Conservation (phyloP, 2,329 filamentous ascomycete species). For the Penicillium sp. region DNA sequence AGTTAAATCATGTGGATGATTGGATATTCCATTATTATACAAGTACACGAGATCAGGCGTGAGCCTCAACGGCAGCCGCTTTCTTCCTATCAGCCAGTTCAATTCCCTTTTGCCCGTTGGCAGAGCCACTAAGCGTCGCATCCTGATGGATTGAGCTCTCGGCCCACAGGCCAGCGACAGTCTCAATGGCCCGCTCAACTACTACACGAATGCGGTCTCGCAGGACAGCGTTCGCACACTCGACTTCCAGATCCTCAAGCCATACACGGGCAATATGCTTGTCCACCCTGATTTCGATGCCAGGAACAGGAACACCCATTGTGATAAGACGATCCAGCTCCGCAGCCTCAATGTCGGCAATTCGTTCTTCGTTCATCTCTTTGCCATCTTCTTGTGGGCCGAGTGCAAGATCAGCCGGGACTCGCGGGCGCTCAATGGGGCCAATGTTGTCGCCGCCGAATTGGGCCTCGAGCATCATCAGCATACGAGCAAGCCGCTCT, state of each 20-base stretch:
- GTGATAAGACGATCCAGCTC: conserved; percentile 78
- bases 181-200: conserved; percentile 84
- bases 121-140: conserved; percentile 22
- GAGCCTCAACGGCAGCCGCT: conserved; percentile 23
- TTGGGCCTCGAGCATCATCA: conserved; percentile 96
- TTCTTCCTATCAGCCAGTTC: conserved; percentile 20
- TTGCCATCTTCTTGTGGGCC: conserved; percentile 21
- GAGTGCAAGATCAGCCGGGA: conserved; percentile 26
- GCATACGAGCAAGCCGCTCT: conserved; percentile 77
- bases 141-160: conserved; percentile 25
- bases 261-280: conserved; percentile 84
- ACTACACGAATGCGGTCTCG: conserved; percentile 83
- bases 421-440: conserved; percentile 67
- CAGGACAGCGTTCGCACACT: conserved; percentile 74
- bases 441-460: conserved; percentile 78
- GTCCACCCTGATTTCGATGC: conserved; percentile 81
- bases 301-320: conserved; percentile 85
- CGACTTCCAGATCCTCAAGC: conserved; percentile 88
- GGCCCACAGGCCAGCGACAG: conserved; percentile 68
- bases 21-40: conserved; percentile 1
- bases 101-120: conserved; percentile 14
- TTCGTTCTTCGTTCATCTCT: conserved; percentile 43
- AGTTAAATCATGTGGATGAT: not conserved
- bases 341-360: conserved; percentile 56
- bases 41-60: conserved; percentile 18